Conservation (phyloP, 2,329 filamentous ascomycete species). For the Penicillium sp. region DNA sequence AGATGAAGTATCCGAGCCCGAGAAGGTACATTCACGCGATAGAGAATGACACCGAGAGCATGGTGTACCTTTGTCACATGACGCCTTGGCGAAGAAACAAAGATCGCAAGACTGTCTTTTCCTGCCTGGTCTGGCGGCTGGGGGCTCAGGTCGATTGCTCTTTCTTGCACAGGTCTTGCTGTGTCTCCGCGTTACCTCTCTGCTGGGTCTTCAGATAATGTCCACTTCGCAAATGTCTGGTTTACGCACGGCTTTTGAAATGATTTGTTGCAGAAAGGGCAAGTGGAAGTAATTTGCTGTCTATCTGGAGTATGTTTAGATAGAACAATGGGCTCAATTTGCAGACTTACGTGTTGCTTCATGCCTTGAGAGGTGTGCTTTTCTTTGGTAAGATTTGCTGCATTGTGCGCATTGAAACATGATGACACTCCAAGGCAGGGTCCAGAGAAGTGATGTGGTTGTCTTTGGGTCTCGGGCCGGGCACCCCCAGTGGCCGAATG, state of each 20-base stretch:
- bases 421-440: neutral
- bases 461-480: too few relatives aligned
- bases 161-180: slow-evolving; percentile 32
- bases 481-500: too few relatives aligned
- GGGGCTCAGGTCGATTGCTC: slow-evolving; percentile 28
- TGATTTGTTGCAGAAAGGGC: slow-evolving; percentile 31
- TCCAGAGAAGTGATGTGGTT: neutral
- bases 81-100: slow-evolving; percentile 28
- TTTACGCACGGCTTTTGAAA: slow-evolving; percentile 29
- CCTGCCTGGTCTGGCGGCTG: slow-evolving; percentile 30
- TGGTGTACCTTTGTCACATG: slow-evolving; percentile 27
- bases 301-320: slow-evolving; percentile 24
- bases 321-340: neutral
- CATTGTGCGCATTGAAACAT: slow-evolving; percentile 33
- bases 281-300: slow-evolving; percentile 24
- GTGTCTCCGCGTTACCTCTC: slow-evolving; percentile 33
- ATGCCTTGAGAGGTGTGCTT: slow-evolving; percentile 31
- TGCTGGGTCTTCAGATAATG: slow-evolving; percentile 3
- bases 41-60: slow-evolving; percentile 28
- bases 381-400: slow-evolving; percentile 32
- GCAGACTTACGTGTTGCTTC: slow-evolving; percentile 28
- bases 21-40: slow-evolving; percentile 24
- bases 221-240: neutral
- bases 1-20: neutral
- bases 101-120: slow-evolving; percentile 33